phyloP scores from a whole-genome alignment of 305 asterid species.

The Vinca major region DNA sequence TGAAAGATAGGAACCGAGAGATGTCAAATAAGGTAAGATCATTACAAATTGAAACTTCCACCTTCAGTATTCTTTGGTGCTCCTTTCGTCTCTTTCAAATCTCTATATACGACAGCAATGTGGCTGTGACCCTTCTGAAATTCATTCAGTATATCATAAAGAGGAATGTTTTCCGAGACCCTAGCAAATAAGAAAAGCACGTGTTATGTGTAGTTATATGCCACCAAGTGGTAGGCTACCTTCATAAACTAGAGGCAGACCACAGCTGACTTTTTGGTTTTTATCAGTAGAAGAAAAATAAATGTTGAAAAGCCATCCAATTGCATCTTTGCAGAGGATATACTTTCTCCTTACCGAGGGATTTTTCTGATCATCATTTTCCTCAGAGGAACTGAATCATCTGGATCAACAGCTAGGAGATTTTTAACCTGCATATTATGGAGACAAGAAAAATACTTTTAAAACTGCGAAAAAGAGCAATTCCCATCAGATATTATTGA shows the following conservation, averaged over 20 bases:
- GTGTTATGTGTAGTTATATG: neutral
- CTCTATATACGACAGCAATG: slow-evolving; percentile 81
- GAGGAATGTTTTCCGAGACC: slow-evolving; percentile 91
- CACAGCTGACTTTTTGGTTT: neutral
- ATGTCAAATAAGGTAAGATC: neutral
- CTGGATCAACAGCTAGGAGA: slow-evolving; percentile 83
- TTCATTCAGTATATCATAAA: slow-evolving; percentile 89
- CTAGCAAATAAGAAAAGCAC: slow-evolving; percentile 34
- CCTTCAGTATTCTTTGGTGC: slow-evolving; percentile 41
- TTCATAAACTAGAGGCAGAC: neutral
- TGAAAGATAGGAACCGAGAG: neutral
- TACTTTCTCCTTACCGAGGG: slow-evolving; percentile 54
- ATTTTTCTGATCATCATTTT: slow-evolving; percentile 88
- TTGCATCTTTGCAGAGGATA: neutral
- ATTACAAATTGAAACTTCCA: slow-evolving; percentile 1
- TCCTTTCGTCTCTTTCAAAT: slow-evolving; percentile 58
- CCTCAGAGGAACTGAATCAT: slow-evolving; percentile 74
- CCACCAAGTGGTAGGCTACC: neutral
- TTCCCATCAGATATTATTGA: neutral
- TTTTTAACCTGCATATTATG: slow-evolving; percentile 63
- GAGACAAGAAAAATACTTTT: slow-evolving; percentile 7
- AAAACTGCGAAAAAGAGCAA: neutral
- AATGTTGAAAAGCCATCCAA: neutral
- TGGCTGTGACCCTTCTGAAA: slow-evolving; percentile 99
- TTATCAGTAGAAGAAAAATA: neutral